Base-by-base conservation (phyloP, 139 green algal species). In the Gonium pectorale region DNA sequence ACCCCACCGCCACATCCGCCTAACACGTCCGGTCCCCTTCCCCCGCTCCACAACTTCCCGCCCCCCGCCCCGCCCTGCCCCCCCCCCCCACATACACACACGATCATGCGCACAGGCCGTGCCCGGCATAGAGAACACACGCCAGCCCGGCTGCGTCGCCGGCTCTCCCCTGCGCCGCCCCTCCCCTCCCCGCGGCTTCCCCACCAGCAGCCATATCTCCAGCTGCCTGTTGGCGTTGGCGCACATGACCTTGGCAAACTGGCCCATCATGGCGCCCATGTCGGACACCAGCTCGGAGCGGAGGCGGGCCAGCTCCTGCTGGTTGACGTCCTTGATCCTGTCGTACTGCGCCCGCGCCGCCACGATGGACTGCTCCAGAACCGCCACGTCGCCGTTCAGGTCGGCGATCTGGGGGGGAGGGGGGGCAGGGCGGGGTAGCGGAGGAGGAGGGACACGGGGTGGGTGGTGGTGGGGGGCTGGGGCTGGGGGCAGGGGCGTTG, bases 291-390 rank as follows among this genome's bases (percentile, higher is more conserved):
- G 49, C n/a, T 91, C 88, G 43, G 22, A 35, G 17, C 70, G 88
- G 41, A 87, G 24, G 13, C 88, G 80, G 26, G 7, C 52, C 54
- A 91, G 40, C 88, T 91, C 88, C 84, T 86, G 52, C 35, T 70
- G 40, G 77, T 95, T 95, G 69, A 87, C 79, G 1, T n/a, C 78
- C 72, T 86, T 90, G 52, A 95, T 88, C 27, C 83, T 78, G 29
- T 95, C 84, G 79, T 95, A 95, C 84, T 91, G 88, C 13, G 80
- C 83, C 9, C 74, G 73, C 1, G 90, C 92, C 44, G 89, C 89
- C 33, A 54, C 27, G 0, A 94, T 68, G 8, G 72, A 88, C 62
- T 88, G 79, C 83, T 94, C 83, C 80, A 95, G 87, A 31, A 82
- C 80, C 8, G 86, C 70, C 19, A 92, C 86, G 52, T 95, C 90